phyloP scores from a whole-genome alignment of 169 alveolate species.

The Theileria sp. region DNA sequence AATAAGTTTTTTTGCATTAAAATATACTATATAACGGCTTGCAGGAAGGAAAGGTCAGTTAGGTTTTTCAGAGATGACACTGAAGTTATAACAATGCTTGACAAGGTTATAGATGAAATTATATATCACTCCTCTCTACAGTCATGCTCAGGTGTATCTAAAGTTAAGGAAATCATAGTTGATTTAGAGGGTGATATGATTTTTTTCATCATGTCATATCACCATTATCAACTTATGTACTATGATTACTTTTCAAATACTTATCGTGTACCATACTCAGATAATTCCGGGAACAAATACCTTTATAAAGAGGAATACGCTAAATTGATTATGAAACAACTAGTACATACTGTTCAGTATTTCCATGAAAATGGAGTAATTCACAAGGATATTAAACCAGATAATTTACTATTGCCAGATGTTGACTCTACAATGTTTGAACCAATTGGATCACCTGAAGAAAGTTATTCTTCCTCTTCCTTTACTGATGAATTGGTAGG shows the following conservation, averaged over 20 bases:
- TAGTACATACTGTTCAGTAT: slow-evolving; percentile 11
- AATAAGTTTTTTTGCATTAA: slow-evolving; percentile 45
- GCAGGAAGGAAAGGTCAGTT: slow-evolving; percentile 36
- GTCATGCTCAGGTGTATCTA: slow-evolving; percentile 36
- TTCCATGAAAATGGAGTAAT: slow-evolving; percentile 59
- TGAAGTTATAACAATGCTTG: slow-evolving; percentile 50
- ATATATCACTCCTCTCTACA: slow-evolving; percentile 44
- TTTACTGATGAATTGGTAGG: neutral
- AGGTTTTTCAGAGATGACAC: slow-evolving; percentile 38
- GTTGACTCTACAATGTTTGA: slow-evolving; percentile 22
- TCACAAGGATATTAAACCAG: slow-evolving; percentile 80
- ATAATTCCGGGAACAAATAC: neutral
- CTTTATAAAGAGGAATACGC: slow-evolving; percentile 52
- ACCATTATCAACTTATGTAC: slow-evolving; percentile 48
- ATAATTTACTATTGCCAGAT: slow-evolving; percentile 62
- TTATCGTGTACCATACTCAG: neutral
- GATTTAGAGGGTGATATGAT: slow-evolving; percentile 20
- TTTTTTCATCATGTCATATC: slow-evolving; percentile 48
- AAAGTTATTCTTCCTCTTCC: neutral
- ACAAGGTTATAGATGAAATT: slow-evolving; percentile 59
- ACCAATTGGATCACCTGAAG: neutral
- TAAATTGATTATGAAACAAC: slow-evolving; percentile 32
- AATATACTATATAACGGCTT: slow-evolving; percentile 40
- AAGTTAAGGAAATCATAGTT: slow-evolving; percentile 29
- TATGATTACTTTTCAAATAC: slow-evolving; percentile 18